phyloP scores from a whole-genome alignment of 208 protist genomes.

The Phytomonas serpens region DNA sequence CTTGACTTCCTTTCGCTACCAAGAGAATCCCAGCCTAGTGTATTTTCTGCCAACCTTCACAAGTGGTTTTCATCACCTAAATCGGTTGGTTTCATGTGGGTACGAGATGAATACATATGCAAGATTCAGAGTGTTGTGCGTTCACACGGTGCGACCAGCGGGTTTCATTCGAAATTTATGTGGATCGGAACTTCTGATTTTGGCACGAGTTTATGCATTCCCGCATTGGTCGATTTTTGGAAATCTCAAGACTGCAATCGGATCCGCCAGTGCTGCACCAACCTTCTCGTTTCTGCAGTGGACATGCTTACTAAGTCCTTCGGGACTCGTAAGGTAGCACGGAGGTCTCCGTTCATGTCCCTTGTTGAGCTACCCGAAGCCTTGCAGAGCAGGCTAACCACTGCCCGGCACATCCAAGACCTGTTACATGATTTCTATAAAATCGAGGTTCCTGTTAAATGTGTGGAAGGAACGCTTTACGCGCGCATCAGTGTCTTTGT shows the following conservation, averaged over 20 bases:
- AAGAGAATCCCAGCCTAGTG: conserved; percentile 39
- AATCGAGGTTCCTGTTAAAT: conserved; percentile 87
- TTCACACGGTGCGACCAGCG: conserved; percentile 82
- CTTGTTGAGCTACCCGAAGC: conserved; percentile 75
- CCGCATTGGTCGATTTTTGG: conserved; percentile 76
- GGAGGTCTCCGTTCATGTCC: conserved; percentile 74
- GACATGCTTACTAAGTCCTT: conserved; percentile 68
- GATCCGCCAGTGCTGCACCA: conserved; percentile 46
- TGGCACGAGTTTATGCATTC: conserved; percentile 72
- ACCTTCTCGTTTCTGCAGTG: conserved; percentile 36
- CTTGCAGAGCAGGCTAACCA: conserved; percentile 57
- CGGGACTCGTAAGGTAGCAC: conserved; percentile 49
- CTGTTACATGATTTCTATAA: conserved; percentile 58
- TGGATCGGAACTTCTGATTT: conserved; percentile 89
- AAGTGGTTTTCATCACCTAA: conserved; percentile 89
- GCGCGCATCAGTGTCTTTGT: conserved; percentile 83
- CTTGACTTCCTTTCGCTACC: conserved; percentile 63
- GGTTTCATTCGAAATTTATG: conserved; percentile 85
- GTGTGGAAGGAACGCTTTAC: conserved; percentile 68
- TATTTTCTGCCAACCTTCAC: conserved; percentile 85
- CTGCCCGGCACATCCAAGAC: conserved; percentile 73
- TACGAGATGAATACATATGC: conserved; percentile 29
- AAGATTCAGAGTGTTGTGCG: conserved; percentile 60
- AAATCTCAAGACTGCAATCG: conserved; percentile 38
- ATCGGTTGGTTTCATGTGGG: conserved; percentile 84